A percentile compares a stretch with the other conserved stretches of the same genome.
These are phyloP conservation scores for Venturia effusa DNA, from an alignment of 2,329 filamentous ascomycete species.

Conservation along the genomic window DNA sequence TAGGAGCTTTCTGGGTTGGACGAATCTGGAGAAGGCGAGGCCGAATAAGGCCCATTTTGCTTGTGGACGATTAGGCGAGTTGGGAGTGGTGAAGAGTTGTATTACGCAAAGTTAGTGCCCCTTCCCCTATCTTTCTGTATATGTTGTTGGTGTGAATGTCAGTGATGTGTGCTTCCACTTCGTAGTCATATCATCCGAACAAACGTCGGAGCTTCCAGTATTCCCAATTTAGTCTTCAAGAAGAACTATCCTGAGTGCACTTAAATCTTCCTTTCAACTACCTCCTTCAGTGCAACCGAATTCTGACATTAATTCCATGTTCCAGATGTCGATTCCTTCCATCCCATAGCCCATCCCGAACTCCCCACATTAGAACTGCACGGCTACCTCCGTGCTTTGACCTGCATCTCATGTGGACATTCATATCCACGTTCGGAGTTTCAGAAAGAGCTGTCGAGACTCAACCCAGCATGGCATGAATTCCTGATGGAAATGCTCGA, in stretches of 20 bases:
- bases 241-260: neutral
- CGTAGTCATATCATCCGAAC: neutral
- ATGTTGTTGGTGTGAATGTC: neutral
- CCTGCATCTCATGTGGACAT: slow-evolving; percentile 68
- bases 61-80: slow-evolving; percentile 56
- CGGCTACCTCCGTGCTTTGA: slow-evolving; percentile 71
- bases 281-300: neutral
- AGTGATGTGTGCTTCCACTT: neutral
- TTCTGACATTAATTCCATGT: neutral
- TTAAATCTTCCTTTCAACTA: neutral
- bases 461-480: slow-evolving; percentile 79
- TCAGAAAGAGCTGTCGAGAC: slow-evolving; percentile 59
- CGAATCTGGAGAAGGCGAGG: slow-evolving; percentile 62
- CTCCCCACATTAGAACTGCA: slow-evolving; percentile 77
- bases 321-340: slow-evolving; percentile 82
- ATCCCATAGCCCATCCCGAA: slow-evolving; percentile 62
- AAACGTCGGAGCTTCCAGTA: neutral
- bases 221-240: neutral
- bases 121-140: neutral
- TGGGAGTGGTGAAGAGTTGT: slow-evolving; percentile 65
- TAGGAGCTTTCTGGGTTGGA: slow-evolving; percentile 86
- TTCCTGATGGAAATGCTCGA: slow-evolving; percentile 64
- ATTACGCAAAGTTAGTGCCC: slow-evolving; percentile 66
- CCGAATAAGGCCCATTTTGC: slow-evolving; percentile 76
- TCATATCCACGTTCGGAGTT: slow-evolving; percentile 63